Evolutionary conservation across 2,329 filamentous ascomycete species (phyloP), one percentile per base, ranked within the genome.

Genomic region (Plectosphaerella sp.): DNA sequence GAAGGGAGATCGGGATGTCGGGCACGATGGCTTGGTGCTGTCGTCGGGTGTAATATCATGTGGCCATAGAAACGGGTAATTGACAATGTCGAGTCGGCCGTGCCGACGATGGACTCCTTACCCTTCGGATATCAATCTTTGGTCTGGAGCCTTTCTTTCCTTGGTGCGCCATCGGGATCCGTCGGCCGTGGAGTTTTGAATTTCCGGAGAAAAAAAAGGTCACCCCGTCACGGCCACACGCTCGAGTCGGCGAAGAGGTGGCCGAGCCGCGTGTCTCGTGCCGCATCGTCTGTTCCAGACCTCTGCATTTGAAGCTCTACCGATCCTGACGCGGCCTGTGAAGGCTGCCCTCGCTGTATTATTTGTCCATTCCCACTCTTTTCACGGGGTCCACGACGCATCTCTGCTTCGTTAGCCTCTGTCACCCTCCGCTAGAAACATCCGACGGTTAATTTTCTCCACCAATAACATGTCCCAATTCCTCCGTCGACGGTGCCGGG

Each of bases 391-490:
- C 8, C 28, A 33, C 28, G 28, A 33, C 28, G 28, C 28, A 33
- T 33, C 28, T 33, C 28, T 33, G 28, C 28, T 12, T 33, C 28
- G 8, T 33, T 33, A 43, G 41, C 41, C 41, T 12, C 18, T 4
- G 41, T 18, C n/a, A 43, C n/a, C 10, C 3, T 3, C 18, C n/a
- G n/a, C 41, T 18, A 20, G 18, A 43, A 48, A 7, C 47, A 48
- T 16, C 47, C 47, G 47, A 48, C 47, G 47, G 47, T n/a, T 48
- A 58, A 61, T 65, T 10, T 65, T 60, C 58, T 66, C 64, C 64
- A 61, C 62, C 63, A 66, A 66, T 66, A 57, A 63, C n/a, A 56
- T 42, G 45, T 22, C 48, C 14, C n/a, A 33, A 43, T 51, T 18
- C 43, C 24, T 12, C 37, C n/a, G n/a, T 43, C 41, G 41, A 12